A percentile compares a stretch with the other conserved stretches of the same genome.
phyloP scores from a whole-genome alignment of 305 asterid species.

The Plantago rigida region DNA sequence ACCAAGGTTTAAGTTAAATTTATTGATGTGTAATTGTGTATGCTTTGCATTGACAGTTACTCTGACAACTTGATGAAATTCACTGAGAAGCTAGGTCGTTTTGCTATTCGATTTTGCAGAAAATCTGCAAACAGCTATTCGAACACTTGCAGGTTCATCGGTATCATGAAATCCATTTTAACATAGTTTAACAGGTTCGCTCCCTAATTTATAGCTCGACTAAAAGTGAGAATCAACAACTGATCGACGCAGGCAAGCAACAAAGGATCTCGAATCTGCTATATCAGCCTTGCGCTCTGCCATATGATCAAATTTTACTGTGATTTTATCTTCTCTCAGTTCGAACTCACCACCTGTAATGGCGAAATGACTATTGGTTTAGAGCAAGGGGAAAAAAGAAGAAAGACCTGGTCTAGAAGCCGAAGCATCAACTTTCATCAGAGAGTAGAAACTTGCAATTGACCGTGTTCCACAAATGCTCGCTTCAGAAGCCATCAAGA shows the following conservation, averaged over 20 bases:
- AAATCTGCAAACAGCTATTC: too few species aligned
- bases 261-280: slow-evolving; percentile 82
- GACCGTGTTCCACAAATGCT: slow-evolving; percentile 85
- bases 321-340: slow-evolving; percentile 69
- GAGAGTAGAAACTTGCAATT: slow-evolving; percentile 89
- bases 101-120: too few species aligned
- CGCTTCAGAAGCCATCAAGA: slow-evolving; percentile 86
- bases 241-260: slow-evolving; percentile 81
- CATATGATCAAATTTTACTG: slow-evolving; percentile 69
- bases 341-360: slow-evolving; percentile 56
- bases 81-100: too few species aligned
- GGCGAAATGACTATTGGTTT: too few species aligned
- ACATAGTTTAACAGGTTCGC: slow-evolving; percentile 82
- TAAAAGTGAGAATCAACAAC: slow-evolving; percentile 61
- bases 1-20: too few species aligned
- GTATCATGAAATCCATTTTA: slow-evolving; percentile 71
- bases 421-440: slow-evolving; percentile 9
- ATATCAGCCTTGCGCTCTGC: slow-evolving; percentile 85
- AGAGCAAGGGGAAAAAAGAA: too few species aligned
- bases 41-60: too few species aligned
- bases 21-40: too few species aligned
- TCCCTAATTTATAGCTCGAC: slow-evolving; percentile 49
- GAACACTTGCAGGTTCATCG: slow-evolving; percentile 58
- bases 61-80: too few species aligned
- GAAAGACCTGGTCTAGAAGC: too few species aligned